A percentile compares a stretch with the other conserved stretches of the same genome.
phyloP scores from a whole-genome alignment of 148 eudicot species.

The Limonium bicolor region DNA sequence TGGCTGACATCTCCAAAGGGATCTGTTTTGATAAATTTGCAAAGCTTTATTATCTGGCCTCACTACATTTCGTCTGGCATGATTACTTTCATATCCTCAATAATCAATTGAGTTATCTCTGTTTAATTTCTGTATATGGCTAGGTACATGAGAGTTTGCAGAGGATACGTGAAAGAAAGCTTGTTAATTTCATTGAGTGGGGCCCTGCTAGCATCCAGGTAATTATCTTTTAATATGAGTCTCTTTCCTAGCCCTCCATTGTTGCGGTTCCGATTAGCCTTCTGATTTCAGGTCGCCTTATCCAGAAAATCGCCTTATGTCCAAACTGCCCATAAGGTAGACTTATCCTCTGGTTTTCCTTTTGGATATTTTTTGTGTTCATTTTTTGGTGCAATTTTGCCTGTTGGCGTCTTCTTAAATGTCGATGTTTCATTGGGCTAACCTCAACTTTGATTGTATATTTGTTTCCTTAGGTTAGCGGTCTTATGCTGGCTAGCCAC shows the following conservation, averaged over 20 bases:
- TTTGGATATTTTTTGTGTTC: neutral
- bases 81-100: no score
- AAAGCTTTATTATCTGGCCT: conserved; percentile 2
- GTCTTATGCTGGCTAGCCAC: conserved; percentile 97
- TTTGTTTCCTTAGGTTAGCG: conserved; percentile 52
- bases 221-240: conserved; percentile 5
- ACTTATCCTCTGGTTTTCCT: conserved; percentile 3
- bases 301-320: conserved; percentile 97
- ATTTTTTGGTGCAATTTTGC: neutral
- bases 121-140: neutral
- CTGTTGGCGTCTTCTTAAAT: neutral
- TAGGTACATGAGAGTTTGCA: conserved; percentile 98
- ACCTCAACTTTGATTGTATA: neutral
- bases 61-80: neutral
- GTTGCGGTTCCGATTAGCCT: neutral
- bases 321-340: conserved; percentile 93
- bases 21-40: neutral
- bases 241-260: conserved; percentile 6
- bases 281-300: conserved; percentile 65
- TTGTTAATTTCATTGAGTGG: conserved; percentile 97
- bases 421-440: neutral
- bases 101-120: no score
- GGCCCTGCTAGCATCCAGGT: conserved; percentile 99
- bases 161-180: conserved; percentile 94
- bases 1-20: neutral